These are phyloP conservation scores for Stagonosporopsis chrysanthemi DNA, from an alignment of 2,329 filamentous ascomycete genomes.

Conservation along the genomic window DNA sequence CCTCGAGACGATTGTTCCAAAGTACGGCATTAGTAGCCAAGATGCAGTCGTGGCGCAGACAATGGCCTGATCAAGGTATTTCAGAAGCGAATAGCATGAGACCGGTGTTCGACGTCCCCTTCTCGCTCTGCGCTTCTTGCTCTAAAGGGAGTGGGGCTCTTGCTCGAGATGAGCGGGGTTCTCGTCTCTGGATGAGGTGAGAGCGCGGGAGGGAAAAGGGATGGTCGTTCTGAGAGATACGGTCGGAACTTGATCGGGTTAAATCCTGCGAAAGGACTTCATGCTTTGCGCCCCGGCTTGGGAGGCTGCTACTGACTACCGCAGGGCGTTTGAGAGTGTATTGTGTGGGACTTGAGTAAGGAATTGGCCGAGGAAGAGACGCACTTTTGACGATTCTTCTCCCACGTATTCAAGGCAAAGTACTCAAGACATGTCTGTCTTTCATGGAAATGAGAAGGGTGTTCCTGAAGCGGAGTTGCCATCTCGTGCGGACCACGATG, in stretches of 20 bases:
- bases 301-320: slow-evolving; percentile 42
- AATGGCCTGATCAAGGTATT: slow-evolving; percentile 48
- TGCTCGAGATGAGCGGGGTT: not conserved
- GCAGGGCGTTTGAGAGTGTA: slow-evolving; percentile 31
- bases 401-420: not conserved
- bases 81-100: slow-evolving; percentile 45
- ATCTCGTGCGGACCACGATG: slow-evolving; percentile 18
- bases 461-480: slow-evolving; percentile 8
- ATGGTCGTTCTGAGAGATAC: slow-evolving; percentile 59
- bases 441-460: slow-evolving; percentile 24
- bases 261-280: slow-evolving; percentile 62
- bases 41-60: slow-evolving; percentile 46
- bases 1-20: not conserved
- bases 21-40: slow-evolving; percentile 39
- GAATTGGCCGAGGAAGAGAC: not conserved
- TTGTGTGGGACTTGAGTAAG: not conserved
- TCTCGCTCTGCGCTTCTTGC: not conserved
- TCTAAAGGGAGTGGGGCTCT: not conserved
- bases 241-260: slow-evolving; percentile 63
- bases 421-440: not conserved
- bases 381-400: not conserved
- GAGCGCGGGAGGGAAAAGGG: slow-evolving; percentile 1
- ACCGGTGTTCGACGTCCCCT: slow-evolving; percentile 43
- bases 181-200: not conserved
- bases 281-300: slow-evolving; percentile 51